Percentiles rank a stretch among this genome's conserved stretches.
phyloP scores from a whole-genome alignment of 495 filamentous ascomycete species.

The Chaetomium fimeti region DNA sequence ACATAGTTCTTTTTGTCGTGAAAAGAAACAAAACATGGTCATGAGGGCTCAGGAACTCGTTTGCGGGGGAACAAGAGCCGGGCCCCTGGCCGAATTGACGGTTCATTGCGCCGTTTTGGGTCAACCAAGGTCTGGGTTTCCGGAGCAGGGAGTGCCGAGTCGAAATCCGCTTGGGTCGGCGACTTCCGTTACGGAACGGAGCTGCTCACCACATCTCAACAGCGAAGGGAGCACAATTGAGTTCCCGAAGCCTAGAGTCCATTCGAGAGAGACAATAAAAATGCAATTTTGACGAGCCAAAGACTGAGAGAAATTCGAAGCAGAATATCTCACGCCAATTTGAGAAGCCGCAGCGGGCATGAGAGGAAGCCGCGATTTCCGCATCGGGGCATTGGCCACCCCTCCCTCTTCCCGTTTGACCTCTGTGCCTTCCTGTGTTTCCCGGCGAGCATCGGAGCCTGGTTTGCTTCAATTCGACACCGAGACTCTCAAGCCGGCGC shows the following conservation, averaged over 20 bases:
- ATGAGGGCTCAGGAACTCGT: background rate
- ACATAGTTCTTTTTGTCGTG: background rate
- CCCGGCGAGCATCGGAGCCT: background rate
- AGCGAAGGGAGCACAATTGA: background rate
- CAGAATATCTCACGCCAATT: background rate
- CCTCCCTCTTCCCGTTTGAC: background rate
- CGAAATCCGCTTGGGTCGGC: background rate
- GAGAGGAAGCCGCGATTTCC: background rate
- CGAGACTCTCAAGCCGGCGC: background rate
- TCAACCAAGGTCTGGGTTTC: slow-evolving; percentile 12
- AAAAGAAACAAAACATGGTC: background rate
- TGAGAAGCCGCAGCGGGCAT: background rate
- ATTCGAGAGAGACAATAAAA: background rate
- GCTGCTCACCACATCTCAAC: background rate
- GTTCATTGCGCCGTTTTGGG: background rate
- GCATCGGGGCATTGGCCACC: background rate
- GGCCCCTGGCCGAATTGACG: background rate
- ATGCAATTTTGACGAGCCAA: background rate
- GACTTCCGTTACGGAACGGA: slow-evolving; percentile 12
- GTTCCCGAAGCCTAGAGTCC: too few species aligned
- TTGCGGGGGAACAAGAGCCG: background rate
- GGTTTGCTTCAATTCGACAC: background rate
- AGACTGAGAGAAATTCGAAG: background rate
- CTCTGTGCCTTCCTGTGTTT: background rate
- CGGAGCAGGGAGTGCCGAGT: background rate